Conservation (phyloP, 148 eudicot species). For the Vaccinium corymbosum region DNA sequence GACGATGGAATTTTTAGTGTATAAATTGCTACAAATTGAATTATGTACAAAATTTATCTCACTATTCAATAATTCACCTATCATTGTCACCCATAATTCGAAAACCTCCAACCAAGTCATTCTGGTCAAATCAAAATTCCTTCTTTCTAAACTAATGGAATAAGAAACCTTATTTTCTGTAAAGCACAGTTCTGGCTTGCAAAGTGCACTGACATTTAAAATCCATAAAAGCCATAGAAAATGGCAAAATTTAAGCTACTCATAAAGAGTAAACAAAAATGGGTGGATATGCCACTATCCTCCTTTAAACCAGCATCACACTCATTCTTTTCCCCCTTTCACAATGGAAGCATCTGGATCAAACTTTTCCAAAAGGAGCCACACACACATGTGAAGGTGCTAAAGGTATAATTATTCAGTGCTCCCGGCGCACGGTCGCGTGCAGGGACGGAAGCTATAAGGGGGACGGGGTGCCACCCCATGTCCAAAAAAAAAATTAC, state of each 20-base stretch:
- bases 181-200: not conserved
- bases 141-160: not conserved
- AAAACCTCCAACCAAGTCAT: not conserved
- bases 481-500: too few species aligned
- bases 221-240: too few species aligned
- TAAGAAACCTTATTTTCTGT: not conserved
- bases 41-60: not conserved
- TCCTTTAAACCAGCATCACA: conserved; percentile 11
- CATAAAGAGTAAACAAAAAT: not conserved
- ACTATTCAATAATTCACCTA: not conserved
- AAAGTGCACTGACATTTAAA: not conserved
- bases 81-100: not conserved
- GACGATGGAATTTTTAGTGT: not conserved
- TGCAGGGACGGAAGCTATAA: too few species aligned
- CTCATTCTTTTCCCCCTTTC: not conserved
- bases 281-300: not conserved
- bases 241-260: not conserved
- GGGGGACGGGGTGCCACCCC: too few species aligned
- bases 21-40: too few species aligned
- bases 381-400: not conserved
- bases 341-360: conserved; percentile 9
- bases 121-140: not conserved
- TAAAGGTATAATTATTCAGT: not conserved
- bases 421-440: not conserved
- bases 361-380: conserved; percentile 8